Evolutionary conservation across 192 early-diverging fungal genomes (phyloP).

Genomic region (Coemansia sp.): DNA sequence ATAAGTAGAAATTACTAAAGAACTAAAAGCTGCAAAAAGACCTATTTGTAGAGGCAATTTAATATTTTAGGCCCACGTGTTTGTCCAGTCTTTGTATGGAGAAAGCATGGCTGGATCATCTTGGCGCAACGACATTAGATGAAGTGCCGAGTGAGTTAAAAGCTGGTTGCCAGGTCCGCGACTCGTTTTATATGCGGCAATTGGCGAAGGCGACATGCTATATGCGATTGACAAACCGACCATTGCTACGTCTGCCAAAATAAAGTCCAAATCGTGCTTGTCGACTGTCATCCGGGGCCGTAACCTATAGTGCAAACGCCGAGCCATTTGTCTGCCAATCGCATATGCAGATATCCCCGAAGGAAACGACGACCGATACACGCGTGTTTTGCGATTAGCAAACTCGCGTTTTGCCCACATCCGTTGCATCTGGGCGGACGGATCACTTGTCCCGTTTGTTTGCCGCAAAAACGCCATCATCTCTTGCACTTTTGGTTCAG

Average conservation of each 20-base stretch:
- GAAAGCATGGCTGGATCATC: constrained; percentile 24
- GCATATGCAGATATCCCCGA: constrained; percentile 29
- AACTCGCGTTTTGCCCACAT: constrained; percentile 15
- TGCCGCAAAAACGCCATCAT: constrained; percentile 6
- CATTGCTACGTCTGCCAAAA: constrained; percentile 30
- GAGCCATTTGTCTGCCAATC: constrained; percentile 17
- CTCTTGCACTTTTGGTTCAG: constrained; percentile 11
- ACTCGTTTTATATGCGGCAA: constrained; percentile 3
- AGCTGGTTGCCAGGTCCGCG: not conserved
- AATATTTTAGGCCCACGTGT: constrained; percentile 17
- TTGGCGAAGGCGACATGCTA: constrained; percentile 36
- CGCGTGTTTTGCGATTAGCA: not conserved
- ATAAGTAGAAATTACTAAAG: not conserved
- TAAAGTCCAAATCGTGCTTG: constrained; percentile 23
- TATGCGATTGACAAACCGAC: constrained; percentile 16
- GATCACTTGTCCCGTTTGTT: not conserved
- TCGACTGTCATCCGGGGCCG: constrained; percentile 12
- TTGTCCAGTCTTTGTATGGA: constrained; percentile 22
- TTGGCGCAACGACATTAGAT: constrained; percentile 13
- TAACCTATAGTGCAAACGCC: constrained; percentile 12
- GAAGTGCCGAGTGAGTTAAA: constrained; percentile 16
- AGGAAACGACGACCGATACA: constrained; percentile 20
- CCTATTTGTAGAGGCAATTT: not conserved
- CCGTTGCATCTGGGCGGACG: constrained; percentile 14
- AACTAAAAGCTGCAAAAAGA: not conserved